A percentile compares a stretch with the other conserved stretches of the same genome.
phyloP scores from a whole-genome alignment of 176 grass and related monocot species.

The Lolium multiflorum region DNA sequence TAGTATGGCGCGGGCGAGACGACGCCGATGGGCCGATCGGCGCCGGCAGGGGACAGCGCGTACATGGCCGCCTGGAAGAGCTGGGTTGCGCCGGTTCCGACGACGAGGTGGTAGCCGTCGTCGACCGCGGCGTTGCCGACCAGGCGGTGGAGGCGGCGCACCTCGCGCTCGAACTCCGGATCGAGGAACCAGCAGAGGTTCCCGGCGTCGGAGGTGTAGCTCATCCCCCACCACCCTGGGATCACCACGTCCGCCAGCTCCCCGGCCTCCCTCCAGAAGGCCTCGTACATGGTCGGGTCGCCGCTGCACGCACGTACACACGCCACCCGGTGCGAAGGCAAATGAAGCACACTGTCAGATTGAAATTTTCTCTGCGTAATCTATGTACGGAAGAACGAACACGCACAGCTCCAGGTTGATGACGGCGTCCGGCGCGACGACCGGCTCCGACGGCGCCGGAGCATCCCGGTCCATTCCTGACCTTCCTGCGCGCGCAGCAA shows the following conservation, averaged over 20 bases:
- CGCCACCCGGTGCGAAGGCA: neutral
- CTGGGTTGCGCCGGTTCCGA: conserved; percentile 81
- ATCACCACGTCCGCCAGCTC: conserved; percentile 40
- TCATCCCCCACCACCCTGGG: conserved; percentile 55
- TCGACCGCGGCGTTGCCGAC: conserved; percentile 62
- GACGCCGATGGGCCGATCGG: conserved; percentile 46
- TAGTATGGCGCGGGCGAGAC: conserved; percentile 71
- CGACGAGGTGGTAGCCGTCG: conserved; percentile 58
- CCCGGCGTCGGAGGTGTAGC: conserved; percentile 63
- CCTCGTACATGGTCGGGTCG: conserved; percentile 75
- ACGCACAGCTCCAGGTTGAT: conserved; percentile 72
- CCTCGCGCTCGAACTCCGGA: conserved; percentile 52
- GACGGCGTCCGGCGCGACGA: conserved; percentile 45
- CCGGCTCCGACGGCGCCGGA: neutral
- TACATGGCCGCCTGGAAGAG: conserved; percentile 74
- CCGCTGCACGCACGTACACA: conserved; percentile 36
- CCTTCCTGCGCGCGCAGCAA: neutral
- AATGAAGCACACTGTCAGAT: neutral
- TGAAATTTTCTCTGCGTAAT: too few relatives aligned
- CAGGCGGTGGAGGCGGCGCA: conserved; percentile 58
- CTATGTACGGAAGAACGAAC: neutral
- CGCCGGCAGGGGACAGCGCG: conserved; percentile 37
- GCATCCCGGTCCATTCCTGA: neutral
- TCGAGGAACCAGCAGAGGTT: conserved; percentile 72
- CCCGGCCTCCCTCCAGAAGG: conserved; percentile 63